A percentile compares a stretch with the other conserved stretches of the same genome.
Conservation (phyloP, 2,329 filamentous ascomycete species). For the Orbilia quercus region DNA sequence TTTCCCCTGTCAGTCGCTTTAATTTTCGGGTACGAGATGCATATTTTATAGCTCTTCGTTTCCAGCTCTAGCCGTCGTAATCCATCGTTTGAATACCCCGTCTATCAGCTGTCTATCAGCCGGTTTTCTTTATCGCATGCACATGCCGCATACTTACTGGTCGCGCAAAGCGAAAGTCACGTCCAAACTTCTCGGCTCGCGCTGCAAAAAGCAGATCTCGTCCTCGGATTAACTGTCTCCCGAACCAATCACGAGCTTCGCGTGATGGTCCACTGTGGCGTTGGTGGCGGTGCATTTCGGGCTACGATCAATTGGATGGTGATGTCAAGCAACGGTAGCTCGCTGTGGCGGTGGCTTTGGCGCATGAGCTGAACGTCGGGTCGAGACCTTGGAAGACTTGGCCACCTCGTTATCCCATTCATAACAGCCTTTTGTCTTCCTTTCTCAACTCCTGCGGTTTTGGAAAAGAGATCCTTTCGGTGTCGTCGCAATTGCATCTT, state of each 20-base stretch:
- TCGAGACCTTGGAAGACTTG: background rate
- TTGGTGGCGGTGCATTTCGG: slow-evolving; percentile 31
- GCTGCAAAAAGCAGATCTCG: slow-evolving; percentile 5
- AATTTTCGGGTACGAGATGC: background rate
- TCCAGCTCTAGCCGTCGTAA: slow-evolving; percentile 7
- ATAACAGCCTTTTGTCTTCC: slow-evolving; percentile 1
- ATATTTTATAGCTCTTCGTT: background rate
- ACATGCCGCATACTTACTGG: slow-evolving; percentile 29
- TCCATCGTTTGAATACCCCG: slow-evolving; percentile 2
- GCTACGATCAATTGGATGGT: slow-evolving; percentile 6
- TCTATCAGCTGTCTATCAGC: background rate
- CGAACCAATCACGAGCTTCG: background rate
- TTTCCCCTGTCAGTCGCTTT: background rate
- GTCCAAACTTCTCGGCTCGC: slow-evolving; percentile 14
- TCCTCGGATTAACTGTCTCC: slow-evolving; percentile 4
- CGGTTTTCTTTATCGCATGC: no score
- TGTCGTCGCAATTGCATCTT: background rate
- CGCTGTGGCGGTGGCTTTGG: slow-evolving; percentile 27
- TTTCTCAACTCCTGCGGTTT: background rate
- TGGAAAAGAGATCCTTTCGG: background rate
- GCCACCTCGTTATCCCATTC: slow-evolving; percentile 4
- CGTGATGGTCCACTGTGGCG: slow-evolving; percentile 2
- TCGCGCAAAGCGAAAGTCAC: slow-evolving; percentile 15
- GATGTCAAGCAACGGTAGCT: slow-evolving; percentile 25
- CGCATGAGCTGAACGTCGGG: slow-evolving; percentile 9